phyloP scores from a whole-genome alignment of 2,329 filamentous ascomycete genomes.

The Pezizomycotina sp. region DNA sequence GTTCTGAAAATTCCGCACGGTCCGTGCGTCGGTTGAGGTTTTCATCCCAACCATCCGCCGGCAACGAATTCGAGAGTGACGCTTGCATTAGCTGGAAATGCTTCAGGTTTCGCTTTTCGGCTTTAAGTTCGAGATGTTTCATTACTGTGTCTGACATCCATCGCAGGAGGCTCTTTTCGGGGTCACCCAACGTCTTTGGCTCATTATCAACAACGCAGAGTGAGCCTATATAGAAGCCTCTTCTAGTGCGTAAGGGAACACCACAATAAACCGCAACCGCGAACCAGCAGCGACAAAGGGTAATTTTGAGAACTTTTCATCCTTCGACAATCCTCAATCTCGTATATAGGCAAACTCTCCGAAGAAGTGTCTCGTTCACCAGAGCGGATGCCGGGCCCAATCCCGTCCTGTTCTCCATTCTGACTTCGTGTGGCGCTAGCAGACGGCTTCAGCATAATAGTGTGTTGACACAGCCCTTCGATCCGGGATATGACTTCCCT shows the following conservation, averaged over 20 bases:
- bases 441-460: slow-evolving; percentile 24
- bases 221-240: slow-evolving; percentile 23
- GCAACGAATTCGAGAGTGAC: slow-evolving; percentile 24
- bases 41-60: slow-evolving; percentile 22
- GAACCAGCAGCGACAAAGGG: slow-evolving; percentile 21
- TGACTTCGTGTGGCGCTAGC: slow-evolving; percentile 27
- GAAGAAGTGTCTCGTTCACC: slow-evolving; percentile 19
- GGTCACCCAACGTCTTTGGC: slow-evolving; percentile 19
- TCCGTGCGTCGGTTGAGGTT: slow-evolving; percentile 16
- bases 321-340: slow-evolving; percentile 22
- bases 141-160: slow-evolving; percentile 24
- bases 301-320: slow-evolving; percentile 14
- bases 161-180: slow-evolving; percentile 12
- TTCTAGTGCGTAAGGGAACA: slow-evolving; percentile 21
- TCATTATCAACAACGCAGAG: slow-evolving; percentile 23
- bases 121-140: slow-evolving; percentile 22
- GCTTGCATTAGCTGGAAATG: slow-evolving; percentile 22
- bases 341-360: slow-evolving; percentile 23
- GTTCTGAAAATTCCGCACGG: slow-evolving; percentile 8
- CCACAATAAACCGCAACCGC: slow-evolving; percentile 21
- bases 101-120: slow-evolving; percentile 19
- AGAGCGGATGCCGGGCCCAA: slow-evolving; percentile 19
- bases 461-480: slow-evolving; percentile 29
- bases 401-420: slow-evolving; percentile 21
- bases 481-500: slow-evolving; percentile 25